These are phyloP conservation scores for Dioszegia aurantiaca DNA, from an alignment of 768 basidiomycete species.

Conservation along the genomic window DNA sequence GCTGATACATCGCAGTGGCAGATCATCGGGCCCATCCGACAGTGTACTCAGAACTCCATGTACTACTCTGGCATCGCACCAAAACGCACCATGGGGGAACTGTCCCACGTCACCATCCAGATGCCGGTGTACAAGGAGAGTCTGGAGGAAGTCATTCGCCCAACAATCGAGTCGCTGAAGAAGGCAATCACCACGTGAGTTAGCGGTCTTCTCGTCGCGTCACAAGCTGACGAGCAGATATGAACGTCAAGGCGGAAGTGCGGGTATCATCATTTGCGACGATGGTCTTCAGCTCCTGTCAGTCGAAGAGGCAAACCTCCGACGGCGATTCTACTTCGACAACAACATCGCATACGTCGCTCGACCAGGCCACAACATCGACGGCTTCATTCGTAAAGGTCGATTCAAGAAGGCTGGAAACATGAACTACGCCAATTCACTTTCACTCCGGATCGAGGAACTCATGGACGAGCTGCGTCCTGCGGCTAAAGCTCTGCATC, in stretches of 20 bases:
- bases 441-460: constrained; percentile 64
- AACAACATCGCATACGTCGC: constrained; percentile 79
- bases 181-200: constrained; percentile 77
- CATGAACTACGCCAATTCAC: constrained; percentile 77
- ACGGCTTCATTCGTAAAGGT: constrained; percentile 76
- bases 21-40: constrained; percentile 73
- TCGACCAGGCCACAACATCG: constrained; percentile 67
- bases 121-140: constrained; percentile 31
- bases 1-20: constrained; percentile 29
- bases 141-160: constrained; percentile 59
- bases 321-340: constrained; percentile 68
- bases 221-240: constrained; percentile 42
- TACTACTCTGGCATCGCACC: constrained; percentile 63
- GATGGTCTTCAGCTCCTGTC: constrained; percentile 72
- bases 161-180: constrained; percentile 66
- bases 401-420: constrained; percentile 77
- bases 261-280: constrained; percentile 75
- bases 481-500: constrained; percentile 52
- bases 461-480: constrained; percentile 57
- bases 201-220: background rate
- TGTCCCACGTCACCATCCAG: constrained; percentile 38
- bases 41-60: constrained; percentile 77
- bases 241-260: constrained; percentile 81
- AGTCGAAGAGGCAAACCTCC: constrained; percentile 63
- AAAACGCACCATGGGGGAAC: constrained; percentile 37